phyloP scores from a whole-genome alignment of 106 monocot genomes.

The Allium sativum region DNA sequence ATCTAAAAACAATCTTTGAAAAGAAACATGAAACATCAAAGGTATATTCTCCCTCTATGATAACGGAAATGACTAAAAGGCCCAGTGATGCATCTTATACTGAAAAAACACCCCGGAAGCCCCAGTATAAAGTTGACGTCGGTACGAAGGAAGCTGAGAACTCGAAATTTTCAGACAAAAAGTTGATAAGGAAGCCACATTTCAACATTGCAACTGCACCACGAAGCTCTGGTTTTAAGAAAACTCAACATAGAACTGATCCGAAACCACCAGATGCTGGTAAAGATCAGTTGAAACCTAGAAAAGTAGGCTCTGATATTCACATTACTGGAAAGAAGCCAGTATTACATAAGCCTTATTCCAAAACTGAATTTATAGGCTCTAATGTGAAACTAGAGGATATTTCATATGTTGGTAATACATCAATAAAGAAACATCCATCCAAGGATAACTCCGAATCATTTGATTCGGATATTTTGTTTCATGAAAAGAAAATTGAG shows the following conservation, averaged over 20 bases:
- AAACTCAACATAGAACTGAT: too few relatives aligned
- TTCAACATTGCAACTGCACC: slow-evolving; percentile 5
- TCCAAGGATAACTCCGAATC: neutral
- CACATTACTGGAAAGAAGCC: too few relatives aligned
- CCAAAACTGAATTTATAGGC: too few relatives aligned
- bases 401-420: slow-evolving; percentile 12
- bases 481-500: slow-evolving; percentile 4
- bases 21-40: neutral
- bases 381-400: neutral
- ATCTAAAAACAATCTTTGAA: slow-evolving; percentile 1
- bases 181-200: neutral
- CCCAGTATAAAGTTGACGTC: neutral
- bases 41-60: neutral
- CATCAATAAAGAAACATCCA: neutral
- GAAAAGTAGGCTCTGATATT: too few relatives aligned
- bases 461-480: neutral
- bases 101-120: slow-evolving; percentile 13
- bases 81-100: neutral
- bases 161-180: neutral
- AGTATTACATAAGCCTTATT: too few relatives aligned
- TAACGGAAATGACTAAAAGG: slow-evolving; percentile 8
- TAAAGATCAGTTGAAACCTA: too few relatives aligned
- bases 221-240: neutral
- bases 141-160: too few relatives aligned
- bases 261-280: too few relatives aligned